Base-by-base conservation (phyloP, 441 rosid species). In the Jatropha podagrica region DNA sequence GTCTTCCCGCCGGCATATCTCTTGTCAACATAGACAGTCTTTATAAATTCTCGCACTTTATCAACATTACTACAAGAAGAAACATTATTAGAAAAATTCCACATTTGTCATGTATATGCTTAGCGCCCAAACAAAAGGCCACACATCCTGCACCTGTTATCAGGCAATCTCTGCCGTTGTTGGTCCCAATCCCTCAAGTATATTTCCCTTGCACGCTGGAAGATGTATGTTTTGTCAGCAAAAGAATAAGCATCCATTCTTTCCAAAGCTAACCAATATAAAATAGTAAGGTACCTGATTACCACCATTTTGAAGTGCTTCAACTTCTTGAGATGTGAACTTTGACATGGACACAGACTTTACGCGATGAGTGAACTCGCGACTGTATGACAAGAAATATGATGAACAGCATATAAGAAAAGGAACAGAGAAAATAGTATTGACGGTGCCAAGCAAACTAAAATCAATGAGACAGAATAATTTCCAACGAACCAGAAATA, bases 321-420 rank as follows among this genome's bases (percentile, higher is more conserved):
- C 98, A 82, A 95, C 99, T 84, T 95, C 98, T 85, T 93, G 92
- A 70, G 94, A 89, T 74, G 95, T 88, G 83, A 95, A 95, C 84
- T 88, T 95, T 20, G 99, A 88, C 98, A 95, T 93, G 62, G 99
- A 95, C 73, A 95, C 98, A 60, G 97, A 93, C 88, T 95, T 95
- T 75, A 95, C 97, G 10, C 99, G 99, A 76, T 93, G 98, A 74
- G 98, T 91, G 71, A 92, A 96, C 80, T 96, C 99, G 13, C 99
- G 98, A 82, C 99, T 96, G 92, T 77, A 79, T 23, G 37, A 60
- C 73, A 80, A 18, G 60, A 74, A 54, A 74, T 56, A 41, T 7
- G 12, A 56, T 8, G 40, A 37, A 70, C n/a, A 51, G 41, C 58
- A 41, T 58, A 58, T 54, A 79, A 66, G 48, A 55, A 81, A 68